Evolutionary conservation across 441 rosid species (phyloP).

Genomic region (Corymbia citriodora): DNA sequence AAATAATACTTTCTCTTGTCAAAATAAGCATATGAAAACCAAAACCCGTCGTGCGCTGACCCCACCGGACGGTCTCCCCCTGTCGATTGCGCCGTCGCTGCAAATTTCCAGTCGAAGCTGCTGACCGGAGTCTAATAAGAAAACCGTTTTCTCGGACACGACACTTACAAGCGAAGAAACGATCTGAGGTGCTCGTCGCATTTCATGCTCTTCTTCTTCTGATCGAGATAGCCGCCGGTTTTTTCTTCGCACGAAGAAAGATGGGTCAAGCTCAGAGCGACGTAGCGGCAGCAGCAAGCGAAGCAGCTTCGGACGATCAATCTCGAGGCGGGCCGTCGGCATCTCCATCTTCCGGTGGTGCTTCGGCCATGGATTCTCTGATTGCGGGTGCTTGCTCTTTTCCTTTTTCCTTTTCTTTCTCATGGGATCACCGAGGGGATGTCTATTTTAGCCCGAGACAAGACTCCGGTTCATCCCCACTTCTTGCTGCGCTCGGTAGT

Average conservation of each 20-base stretch:
- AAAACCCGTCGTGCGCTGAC: background rate
- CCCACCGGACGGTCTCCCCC: background rate
- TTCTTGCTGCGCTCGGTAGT: background rate
- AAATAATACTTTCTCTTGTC: background rate
- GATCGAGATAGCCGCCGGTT: background rate
- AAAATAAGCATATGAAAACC: background rate
- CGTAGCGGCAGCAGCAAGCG: conserved; percentile 1
- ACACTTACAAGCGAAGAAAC: background rate
- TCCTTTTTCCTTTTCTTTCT: background rate
- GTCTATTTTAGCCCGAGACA: background rate
- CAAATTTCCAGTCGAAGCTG: background rate
- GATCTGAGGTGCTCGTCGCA: background rate
- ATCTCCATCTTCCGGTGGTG: background rate
- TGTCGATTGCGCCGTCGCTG: background rate
- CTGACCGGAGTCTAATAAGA: background rate
- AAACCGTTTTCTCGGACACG: background rate
- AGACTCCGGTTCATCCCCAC: background rate
- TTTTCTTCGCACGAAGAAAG: background rate
- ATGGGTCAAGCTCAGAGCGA: conserved; percentile 79
- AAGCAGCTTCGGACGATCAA: background rate
- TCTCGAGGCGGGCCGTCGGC: conserved; percentile 13
- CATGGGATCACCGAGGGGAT: conserved; percentile 9
- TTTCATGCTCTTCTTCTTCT: background rate
- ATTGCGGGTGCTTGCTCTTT: conserved; percentile 42
- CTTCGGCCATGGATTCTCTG: conserved; percentile 56